Conservation (phyloP, 2,329 filamentous ascomycete genomes). For the Fusarium albosuccineum region DNA sequence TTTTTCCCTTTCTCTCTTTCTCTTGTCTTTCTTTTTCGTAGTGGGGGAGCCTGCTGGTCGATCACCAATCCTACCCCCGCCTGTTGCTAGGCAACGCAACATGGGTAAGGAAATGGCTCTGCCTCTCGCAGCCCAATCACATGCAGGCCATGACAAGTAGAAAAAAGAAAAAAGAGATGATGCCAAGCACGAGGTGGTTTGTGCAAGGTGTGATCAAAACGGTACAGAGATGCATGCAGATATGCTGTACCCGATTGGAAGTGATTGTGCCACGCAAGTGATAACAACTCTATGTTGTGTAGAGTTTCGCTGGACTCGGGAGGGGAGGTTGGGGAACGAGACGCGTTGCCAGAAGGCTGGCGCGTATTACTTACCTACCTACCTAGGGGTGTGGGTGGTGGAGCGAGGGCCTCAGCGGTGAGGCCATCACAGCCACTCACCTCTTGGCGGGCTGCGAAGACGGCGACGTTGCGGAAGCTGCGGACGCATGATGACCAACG, state of each 20-base stretch:
- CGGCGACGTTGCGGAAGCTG: slow-evolving; percentile 22
- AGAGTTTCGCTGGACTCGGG: neutral
- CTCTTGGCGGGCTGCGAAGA: slow-evolving; percentile 24
- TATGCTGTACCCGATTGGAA: slow-evolving; percentile 30
- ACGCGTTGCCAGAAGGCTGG: slow-evolving; percentile 8
- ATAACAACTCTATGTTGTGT: neutral
- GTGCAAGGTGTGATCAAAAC: neutral
- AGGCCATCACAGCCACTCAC: slow-evolving; percentile 27
- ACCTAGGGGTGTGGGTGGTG: slow-evolving; percentile 6
- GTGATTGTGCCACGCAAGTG: slow-evolving; percentile 33
- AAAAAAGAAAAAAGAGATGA: neutral
- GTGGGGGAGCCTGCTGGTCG: neutral
- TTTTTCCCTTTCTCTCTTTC: slow-evolving; percentile 11
- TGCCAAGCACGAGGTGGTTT: neutral
- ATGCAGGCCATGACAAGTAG: neutral
- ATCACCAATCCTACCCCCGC: slow-evolving; percentile 4
- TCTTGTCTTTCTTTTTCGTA: slow-evolving; percentile 1
- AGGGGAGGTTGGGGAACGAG: slow-evolving; percentile 17
- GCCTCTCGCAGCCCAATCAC: slow-evolving; percentile 26
- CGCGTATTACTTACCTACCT: neutral
- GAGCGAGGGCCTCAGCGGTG: slow-evolving; percentile 36
- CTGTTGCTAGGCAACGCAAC: slow-evolving; percentile 42
- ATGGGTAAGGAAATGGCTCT: slow-evolving; percentile 14
- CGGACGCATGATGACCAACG: slow-evolving; percentile 18
- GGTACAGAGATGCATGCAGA: slow-evolving; percentile 5